phyloP scores from a whole-genome alignment of 1,284 basidiomycete genomes.

The Ceratobasidium sp. region DNA sequence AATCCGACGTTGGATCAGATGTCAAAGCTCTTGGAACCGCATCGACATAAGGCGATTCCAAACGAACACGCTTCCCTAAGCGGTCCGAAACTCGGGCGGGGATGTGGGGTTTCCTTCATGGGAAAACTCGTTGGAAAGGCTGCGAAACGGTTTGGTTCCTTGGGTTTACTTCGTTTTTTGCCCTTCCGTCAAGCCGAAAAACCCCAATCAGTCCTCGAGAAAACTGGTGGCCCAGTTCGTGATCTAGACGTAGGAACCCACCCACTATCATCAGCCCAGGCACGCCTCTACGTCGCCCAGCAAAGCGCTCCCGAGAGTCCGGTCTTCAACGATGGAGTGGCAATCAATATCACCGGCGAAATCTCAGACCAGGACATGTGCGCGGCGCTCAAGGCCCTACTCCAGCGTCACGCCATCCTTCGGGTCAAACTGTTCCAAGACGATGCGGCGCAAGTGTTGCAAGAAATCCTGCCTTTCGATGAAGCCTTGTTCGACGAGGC shows the following conservation, averaged over 20 bases:
- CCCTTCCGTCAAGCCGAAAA: too few species aligned
- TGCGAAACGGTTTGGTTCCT: too few species aligned
- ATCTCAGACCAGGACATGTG: not conserved
- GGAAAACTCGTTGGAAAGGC: too few species aligned
- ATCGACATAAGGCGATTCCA: not conserved
- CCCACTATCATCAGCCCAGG: not conserved
- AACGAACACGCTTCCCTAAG: not conserved
- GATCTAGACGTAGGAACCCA: not conserved
- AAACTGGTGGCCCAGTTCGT: not conserved
- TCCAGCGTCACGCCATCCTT: conserved; percentile 2
- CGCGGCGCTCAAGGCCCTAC: not conserved
- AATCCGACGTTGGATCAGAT: not conserved
- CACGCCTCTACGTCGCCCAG: not conserved
- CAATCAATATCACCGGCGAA: not conserved
- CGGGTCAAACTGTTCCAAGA: not conserved
- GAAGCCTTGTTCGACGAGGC: not conserved
- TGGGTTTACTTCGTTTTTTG: too few species aligned
- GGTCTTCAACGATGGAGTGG: not conserved
- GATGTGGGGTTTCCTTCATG: too few species aligned
- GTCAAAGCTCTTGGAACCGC: not conserved
- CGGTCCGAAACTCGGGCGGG: not conserved
- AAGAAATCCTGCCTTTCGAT: conserved; percentile 1
- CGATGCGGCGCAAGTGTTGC: not conserved
- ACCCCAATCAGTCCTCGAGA: too few species aligned
- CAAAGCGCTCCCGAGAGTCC: not conserved